Evolutionary conservation across 352 stramenopile genomes (phyloP).

Genomic region (Plasmopara muralis): DNA sequence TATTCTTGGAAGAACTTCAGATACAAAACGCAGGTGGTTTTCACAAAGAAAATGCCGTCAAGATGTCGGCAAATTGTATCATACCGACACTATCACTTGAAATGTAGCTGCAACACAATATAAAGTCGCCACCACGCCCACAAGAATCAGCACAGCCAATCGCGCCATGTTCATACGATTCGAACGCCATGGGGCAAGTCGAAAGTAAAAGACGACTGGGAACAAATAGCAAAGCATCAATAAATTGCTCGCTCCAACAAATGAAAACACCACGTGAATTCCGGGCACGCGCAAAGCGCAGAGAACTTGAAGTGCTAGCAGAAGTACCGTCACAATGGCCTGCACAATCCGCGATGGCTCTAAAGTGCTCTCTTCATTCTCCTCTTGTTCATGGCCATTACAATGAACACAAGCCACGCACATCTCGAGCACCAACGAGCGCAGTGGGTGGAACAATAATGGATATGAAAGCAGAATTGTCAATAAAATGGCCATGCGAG

Average conservation of each 20-base stretch:
- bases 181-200: conserved; percentile 37
- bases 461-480: conserved; percentile 76
- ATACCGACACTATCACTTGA: conserved; percentile 25
- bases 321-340: conserved; percentile 31
- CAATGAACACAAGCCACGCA: conserved; percentile 20
- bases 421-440: conserved; percentile 59
- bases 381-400: conserved; percentile 2
- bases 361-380: conserved; percentile 1
- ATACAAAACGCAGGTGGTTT: not conserved
- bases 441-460: conserved; percentile 63
- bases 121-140: conserved; percentile 38
- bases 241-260: conserved; percentile 67
- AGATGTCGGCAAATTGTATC: not conserved
- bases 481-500: conserved; percentile 55
- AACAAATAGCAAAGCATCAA: conserved; percentile 71
- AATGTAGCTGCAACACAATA: conserved; percentile 58
- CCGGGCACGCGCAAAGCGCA: conserved; percentile 49
- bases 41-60: not conserved
- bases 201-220: conserved; percentile 50
- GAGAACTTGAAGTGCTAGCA: conserved; percentile 42
- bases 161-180: conserved; percentile 19
- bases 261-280: conserved; percentile 68
- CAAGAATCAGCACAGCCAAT: conserved; percentile 20
- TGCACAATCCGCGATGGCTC: conserved; percentile 23
- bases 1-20: not conserved